Conservation (phyloP, 2,329 filamentous ascomycete genomes). For the Botrytis pseudocinerea region DNA sequence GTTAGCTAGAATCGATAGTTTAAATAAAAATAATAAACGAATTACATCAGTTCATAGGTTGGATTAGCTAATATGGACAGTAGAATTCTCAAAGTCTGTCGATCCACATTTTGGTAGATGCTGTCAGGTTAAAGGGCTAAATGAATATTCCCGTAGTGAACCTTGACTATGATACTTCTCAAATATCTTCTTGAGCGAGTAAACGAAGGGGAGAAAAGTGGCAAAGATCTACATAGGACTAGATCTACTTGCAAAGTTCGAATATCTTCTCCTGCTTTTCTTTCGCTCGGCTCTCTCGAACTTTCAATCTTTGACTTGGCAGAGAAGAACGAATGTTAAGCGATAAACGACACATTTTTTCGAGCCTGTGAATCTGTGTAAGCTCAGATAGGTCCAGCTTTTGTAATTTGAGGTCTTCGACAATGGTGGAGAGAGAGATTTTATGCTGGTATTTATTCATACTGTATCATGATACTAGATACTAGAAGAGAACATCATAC, state of each 20-base stretch:
- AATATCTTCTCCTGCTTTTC: background rate
- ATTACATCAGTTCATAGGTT: background rate
- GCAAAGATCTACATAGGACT: too few species aligned
- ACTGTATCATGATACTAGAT: too few species aligned
- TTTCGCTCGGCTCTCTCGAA: rapidly evolving
- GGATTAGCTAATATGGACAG: background rate
- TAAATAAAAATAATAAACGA: background rate
- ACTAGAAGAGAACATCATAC: too few species aligned
- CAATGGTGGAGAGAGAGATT: too few species aligned
- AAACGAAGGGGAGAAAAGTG: too few species aligned
- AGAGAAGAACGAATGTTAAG: too few species aligned
- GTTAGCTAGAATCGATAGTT: background rate
- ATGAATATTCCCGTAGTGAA: background rate
- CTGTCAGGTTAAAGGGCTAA: too few species aligned
- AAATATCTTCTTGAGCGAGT: background rate
- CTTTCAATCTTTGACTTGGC: background rate
- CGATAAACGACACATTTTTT: too few species aligned
- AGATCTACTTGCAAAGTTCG: background rate
- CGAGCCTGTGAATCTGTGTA: too few species aligned
- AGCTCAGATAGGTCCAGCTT: too few species aligned
- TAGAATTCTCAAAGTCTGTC: rapidly evolving
- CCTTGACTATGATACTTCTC: rapidly evolving
- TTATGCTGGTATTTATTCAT: too few species aligned
- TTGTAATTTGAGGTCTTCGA: too few species aligned
- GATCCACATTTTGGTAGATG: background rate